Conservation (phyloP, 306 rosid species). For the Adenanthera pavonina region DNA sequence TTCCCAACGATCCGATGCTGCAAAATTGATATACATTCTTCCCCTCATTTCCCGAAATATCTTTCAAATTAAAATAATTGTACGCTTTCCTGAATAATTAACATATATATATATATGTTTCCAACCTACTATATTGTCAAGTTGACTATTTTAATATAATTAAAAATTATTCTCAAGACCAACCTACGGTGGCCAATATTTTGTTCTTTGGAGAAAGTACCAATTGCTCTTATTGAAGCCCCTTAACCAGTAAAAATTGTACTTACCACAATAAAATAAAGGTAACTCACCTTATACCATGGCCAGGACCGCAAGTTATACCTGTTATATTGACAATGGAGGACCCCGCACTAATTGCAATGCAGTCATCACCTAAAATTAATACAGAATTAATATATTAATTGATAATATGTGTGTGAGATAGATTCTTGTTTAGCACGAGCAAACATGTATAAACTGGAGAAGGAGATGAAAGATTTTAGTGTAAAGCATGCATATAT, state of each 20-base stretch:
- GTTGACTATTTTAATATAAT: background rate
- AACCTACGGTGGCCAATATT: background rate
- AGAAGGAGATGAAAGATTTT: background rate
- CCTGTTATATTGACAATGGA: constrained; percentile 40
- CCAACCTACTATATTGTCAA: background rate
- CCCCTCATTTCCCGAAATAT: background rate
- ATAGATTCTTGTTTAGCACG: too few species aligned
- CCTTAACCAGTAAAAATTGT: background rate
- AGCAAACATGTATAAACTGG: background rate
- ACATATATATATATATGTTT: background rate
- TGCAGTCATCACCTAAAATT: constrained; percentile 56
- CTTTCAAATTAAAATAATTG: background rate
- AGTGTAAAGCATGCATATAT: too few species aligned
- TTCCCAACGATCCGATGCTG: constrained; percentile 75
- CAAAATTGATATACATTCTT: background rate
- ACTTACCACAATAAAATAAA: too few species aligned
- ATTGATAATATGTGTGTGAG: too few species aligned
- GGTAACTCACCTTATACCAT: constrained; percentile 57
- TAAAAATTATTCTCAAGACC: too few species aligned
- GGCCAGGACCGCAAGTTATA: constrained; percentile 64
- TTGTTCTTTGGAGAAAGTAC: too few species aligned
- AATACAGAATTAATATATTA: background rate
- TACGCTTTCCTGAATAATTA: too few species aligned
- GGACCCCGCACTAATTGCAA: constrained; percentile 61
- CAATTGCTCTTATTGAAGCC: background rate